phyloP scores from a whole-genome alignment of 2,329 filamentous ascomycete genomes.

The Colletotrichum tofieldiae region DNA sequence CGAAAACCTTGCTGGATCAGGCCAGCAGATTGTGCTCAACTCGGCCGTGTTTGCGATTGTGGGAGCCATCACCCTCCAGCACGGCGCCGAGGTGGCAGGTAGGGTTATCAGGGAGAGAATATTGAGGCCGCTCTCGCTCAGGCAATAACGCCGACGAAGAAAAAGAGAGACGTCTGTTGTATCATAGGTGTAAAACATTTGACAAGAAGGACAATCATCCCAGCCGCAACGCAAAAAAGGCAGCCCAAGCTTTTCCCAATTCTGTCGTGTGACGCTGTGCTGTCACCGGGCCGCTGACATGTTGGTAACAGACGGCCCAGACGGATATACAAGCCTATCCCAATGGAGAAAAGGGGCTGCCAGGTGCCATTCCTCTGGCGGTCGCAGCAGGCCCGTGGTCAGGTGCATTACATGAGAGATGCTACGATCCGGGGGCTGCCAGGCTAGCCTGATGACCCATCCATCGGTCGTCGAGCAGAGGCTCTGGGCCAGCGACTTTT shows the following conservation, averaged over 20 bases:
- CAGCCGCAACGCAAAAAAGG: slow-evolving; percentile 8
- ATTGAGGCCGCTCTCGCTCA: slow-evolving; percentile 61
- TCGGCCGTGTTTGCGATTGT: slow-evolving; percentile 88
- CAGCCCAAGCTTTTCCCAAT: not conserved
- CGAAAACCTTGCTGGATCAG: slow-evolving; percentile 79
- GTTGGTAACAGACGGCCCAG: slow-evolving; percentile 7
- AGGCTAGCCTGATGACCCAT: slow-evolving; percentile 35
- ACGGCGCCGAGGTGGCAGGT: slow-evolving; percentile 84
- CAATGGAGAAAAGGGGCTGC: not conserved
- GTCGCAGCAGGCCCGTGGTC: slow-evolving; percentile 27
- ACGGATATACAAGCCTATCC: slow-evolving; percentile 24
- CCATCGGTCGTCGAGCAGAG: slow-evolving; percentile 28
- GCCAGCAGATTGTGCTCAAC: slow-evolving; percentile 81
- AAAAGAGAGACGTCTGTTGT: slow-evolving; percentile 41
- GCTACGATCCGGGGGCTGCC: slow-evolving; percentile 39
- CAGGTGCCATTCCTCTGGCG: not conserved
- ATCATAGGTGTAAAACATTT: slow-evolving; percentile 45
- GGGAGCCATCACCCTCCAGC: slow-evolving; percentile 90
- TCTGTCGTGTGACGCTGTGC: slow-evolving; percentile 6
- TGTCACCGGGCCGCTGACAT: slow-evolving; percentile 1
- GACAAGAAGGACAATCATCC: slow-evolving; percentile 37
- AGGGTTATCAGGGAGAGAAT: slow-evolving; percentile 84
- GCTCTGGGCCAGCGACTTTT: not conserved
- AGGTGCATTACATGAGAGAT: slow-evolving; percentile 39
- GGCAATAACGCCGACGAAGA: slow-evolving; percentile 30